Evolutionary conservation across 169 alveolate species (phyloP).

Genomic region (Prorocentrum cordatum): DNA sequence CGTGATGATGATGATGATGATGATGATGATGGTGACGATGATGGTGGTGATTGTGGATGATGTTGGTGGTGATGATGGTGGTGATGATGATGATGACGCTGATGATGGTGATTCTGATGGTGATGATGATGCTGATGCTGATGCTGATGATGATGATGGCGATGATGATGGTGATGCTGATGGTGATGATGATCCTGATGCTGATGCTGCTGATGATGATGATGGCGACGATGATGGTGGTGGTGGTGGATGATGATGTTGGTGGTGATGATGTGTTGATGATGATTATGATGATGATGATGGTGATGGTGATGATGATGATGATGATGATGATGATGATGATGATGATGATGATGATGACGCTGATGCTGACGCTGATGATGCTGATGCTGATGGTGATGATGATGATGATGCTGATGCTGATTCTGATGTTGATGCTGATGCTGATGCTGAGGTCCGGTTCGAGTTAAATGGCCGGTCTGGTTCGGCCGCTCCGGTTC

Average conservation of each 20-base stretch:
- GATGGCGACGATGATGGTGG: not conserved
- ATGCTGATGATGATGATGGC: not conserved
- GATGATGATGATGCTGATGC: not conserved
- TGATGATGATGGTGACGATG: not conserved
- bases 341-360: not conserved
- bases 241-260: not conserved
- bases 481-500: too few relatives aligned
- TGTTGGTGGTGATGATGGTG: not conserved
- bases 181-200: not conserved
- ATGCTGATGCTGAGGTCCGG: too few relatives aligned
- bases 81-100: not conserved
- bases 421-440: not conserved
- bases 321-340: not conserved
- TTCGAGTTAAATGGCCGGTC: too few relatives aligned
- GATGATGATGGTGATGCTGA: not conserved
- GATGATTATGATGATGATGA: not conserved
- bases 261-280: not conserved
- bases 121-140: not conserved
- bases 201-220: not conserved
- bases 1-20: not conserved
- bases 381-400: not conserved
- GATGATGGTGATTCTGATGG: not conserved
- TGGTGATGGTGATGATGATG: not conserved
- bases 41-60: not conserved
- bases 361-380: not conserved